phyloP scores from a whole-genome alignment of 176 grass and related monocot species.

The Juncus effusus region DNA sequence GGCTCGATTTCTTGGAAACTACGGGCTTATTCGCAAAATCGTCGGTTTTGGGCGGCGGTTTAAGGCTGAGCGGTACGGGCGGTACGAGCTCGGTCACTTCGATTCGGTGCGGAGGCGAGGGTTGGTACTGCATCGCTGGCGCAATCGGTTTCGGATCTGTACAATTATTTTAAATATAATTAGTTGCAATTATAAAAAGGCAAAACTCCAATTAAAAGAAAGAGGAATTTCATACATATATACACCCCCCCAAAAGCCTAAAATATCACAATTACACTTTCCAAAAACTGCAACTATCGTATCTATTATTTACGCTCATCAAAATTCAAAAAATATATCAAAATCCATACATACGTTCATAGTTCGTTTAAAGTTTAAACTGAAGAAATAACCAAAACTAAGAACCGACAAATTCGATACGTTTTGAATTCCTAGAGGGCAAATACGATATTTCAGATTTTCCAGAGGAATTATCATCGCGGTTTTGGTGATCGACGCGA shows the following conservation, averaged over 20 bases:
- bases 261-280: no score
- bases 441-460: no score
- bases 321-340: not conserved
- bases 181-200: conserved; percentile 6
- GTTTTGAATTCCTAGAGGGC: no score
- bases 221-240: conserved; percentile 8
- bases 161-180: conserved; percentile 12
- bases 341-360: not conserved
- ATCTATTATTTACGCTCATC: not conserved
- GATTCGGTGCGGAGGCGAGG: conserved; percentile 36
- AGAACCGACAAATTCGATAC: no score
- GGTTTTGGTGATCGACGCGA: conserved; percentile 65
- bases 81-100: conserved; percentile 26
- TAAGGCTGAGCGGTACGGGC: conserved; percentile 48
- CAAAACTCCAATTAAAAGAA: conserved; percentile 17
- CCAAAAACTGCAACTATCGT: not conserved
- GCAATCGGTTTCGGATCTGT: conserved; percentile 56
- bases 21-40: conserved; percentile 59
- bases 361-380: no score
- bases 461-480: conserved; percentile 55
- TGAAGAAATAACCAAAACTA: no score
- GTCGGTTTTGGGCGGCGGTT: conserved; percentile 78
- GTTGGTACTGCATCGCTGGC: conserved; percentile 35
- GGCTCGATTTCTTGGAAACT: conserved; percentile 42
- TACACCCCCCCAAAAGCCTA: no score